A percentile compares a stretch with the other conserved stretches of the same genome.
Evolutionary conservation across 75 land plant species (phyloP).

Genomic region (Ceratopteris richardii): DNA sequence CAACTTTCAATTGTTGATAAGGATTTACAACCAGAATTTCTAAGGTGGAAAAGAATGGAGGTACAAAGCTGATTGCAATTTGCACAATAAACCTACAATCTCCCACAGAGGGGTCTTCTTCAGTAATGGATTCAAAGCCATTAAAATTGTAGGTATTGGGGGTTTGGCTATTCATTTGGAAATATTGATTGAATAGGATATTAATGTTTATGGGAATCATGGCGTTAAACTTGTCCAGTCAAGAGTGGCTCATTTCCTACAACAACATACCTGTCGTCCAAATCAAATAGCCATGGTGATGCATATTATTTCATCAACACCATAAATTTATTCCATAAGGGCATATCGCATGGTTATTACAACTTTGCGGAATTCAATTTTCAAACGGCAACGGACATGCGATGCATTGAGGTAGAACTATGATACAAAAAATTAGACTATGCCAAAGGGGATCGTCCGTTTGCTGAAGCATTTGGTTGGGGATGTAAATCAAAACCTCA

Average conservation of each 20-base stretch:
- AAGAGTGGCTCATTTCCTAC: constrained; percentile 58
- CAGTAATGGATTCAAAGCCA: constrained; percentile 26
- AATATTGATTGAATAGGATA: constrained; percentile 50
- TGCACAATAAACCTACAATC: constrained; percentile 37
- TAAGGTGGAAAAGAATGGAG: too few species aligned
- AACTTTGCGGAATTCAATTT: too few species aligned
- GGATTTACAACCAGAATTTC: too few species aligned
- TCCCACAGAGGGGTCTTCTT: constrained; percentile 35
- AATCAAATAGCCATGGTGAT: constrained; percentile 6
- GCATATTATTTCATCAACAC: not conserved
- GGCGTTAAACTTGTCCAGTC: constrained; percentile 27
- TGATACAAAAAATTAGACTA: too few species aligned
- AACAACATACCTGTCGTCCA: constrained; percentile 45
- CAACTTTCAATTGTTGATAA: too few species aligned
- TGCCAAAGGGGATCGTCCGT: constrained; percentile 34
- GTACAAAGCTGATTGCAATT: constrained; percentile 16
- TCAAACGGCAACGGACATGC: too few species aligned
- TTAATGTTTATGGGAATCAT: constrained; percentile 55
- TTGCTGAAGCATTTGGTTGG: constrained; percentile 39
- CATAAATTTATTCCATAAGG: too few species aligned
- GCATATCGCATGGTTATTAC: too few species aligned
- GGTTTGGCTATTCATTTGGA: constrained; percentile 36
- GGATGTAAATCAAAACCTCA: constrained; percentile 56
- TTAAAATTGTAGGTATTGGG: constrained; percentile 28
- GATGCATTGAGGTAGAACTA: too few species aligned